phyloP scores from a whole-genome alignment of 1,284 basidiomycete species.

The Tilletia indica region DNA sequence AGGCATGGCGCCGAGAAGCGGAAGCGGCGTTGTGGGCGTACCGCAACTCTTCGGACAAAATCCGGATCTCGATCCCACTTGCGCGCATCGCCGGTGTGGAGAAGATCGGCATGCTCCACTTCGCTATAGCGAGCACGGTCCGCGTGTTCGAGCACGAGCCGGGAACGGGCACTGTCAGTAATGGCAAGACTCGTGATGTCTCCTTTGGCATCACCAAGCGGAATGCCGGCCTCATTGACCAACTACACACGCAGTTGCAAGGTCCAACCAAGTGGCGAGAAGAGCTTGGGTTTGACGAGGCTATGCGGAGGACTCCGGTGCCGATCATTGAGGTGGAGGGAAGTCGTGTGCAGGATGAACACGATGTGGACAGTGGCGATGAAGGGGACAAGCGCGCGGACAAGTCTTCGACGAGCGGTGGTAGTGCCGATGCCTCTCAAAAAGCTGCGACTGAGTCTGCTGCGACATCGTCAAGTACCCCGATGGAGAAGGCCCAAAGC shows the following conservation, averaged over 20 bases:
- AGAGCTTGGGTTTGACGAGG: slow-evolving; percentile 6
- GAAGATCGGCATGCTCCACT: slow-evolving; percentile 28
- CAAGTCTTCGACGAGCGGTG: neutral
- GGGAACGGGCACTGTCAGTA: slow-evolving; percentile 17
- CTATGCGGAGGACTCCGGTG: neutral
- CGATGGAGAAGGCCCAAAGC: neutral
- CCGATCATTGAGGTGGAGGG: slow-evolving; percentile 20
- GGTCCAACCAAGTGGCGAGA: neutral
- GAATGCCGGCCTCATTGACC: neutral
- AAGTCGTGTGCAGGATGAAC: slow-evolving; percentile 5
- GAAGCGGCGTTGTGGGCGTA: slow-evolving; percentile 38
- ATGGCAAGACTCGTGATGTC: slow-evolving; percentile 28
- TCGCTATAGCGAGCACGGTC: slow-evolving; percentile 35
- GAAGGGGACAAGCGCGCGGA: neutral
- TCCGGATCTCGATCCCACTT: slow-evolving; percentile 41
- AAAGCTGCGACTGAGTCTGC: neutral
- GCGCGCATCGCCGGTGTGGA: slow-evolving; percentile 36
- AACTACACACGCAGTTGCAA: neutral
- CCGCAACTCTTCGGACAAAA: slow-evolving; percentile 39
- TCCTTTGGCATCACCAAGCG: slow-evolving; percentile 15
- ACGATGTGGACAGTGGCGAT: neutral
- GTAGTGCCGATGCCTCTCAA: too few species aligned
- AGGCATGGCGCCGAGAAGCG: slow-evolving; percentile 42
- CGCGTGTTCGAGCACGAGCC: slow-evolving; percentile 24
- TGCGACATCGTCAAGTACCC: too few species aligned